Percentiles rank a stretch among this genome's conserved stretches.
Evolutionary conservation across 257 asterid genomes (phyloP).

Genomic region (Coffea canephora): DNA sequence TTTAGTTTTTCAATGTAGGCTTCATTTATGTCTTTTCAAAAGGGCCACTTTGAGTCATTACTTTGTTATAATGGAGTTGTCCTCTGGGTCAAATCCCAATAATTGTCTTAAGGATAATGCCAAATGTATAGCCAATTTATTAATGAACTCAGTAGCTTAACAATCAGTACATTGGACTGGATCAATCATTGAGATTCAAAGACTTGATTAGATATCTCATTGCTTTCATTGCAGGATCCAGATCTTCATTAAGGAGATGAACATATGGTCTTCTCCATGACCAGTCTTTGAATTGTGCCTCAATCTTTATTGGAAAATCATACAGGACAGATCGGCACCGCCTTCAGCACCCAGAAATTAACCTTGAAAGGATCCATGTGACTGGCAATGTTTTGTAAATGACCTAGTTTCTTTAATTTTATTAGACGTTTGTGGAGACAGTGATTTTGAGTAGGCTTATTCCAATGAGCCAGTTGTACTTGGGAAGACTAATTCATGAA

Average conservation of each 20-base stretch:
- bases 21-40: not conserved
- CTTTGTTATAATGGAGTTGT: not conserved
- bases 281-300: not conserved
- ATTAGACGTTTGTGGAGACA: not conserved
- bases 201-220: not conserved
- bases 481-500: not conserved
- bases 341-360: not conserved
- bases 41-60: not conserved
- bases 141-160: not conserved
- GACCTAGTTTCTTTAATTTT: not conserved
- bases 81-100: not conserved
- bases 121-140: not conserved
- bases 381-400: not conserved
- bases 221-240: slow-evolving; percentile 12
- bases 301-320: not conserved
- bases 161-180: not conserved
- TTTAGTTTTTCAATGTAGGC: not conserved
- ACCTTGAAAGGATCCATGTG: not conserved
- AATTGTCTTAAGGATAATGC: not conserved
- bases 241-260: slow-evolving; percentile 14
- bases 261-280: not conserved
- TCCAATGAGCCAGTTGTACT: not conserved
- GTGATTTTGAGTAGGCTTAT: not conserved
- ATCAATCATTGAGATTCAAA: not conserved
- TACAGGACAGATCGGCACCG: not conserved